These are phyloP conservation scores for Larix kaempferi DNA, from an alignment of 75 land plant species.

Conservation along the genomic window DNA sequence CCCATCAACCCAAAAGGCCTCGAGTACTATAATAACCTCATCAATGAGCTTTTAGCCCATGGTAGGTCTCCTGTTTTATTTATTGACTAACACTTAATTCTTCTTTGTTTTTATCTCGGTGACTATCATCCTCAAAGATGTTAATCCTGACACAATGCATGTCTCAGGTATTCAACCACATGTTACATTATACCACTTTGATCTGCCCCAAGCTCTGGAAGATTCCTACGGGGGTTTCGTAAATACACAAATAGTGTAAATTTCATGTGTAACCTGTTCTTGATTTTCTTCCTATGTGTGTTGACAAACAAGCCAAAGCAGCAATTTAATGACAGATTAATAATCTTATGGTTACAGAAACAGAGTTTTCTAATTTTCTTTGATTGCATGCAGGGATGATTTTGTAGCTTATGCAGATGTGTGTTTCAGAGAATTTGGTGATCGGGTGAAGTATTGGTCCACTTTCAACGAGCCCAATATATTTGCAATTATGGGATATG, in stretches of 20 bases:
- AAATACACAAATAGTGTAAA: slow-evolving; percentile 27
- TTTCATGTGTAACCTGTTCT: neutral
- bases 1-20: slow-evolving; percentile 23
- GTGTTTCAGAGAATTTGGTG: slow-evolving; percentile 44
- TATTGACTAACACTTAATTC: neutral
- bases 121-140: neutral
- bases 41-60: slow-evolving; percentile 18
- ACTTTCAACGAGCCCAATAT: slow-evolving; percentile 45
- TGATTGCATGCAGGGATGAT: slow-evolving; percentile 22
- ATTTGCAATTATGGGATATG: slow-evolving; percentile 19
- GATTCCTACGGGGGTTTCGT: slow-evolving; percentile 46
- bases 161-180: slow-evolving; percentile 42
- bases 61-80: slow-evolving; percentile 11
- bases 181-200: slow-evolving; percentile 35
- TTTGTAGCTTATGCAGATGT: slow-evolving; percentile 37
- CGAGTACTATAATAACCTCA: slow-evolving; percentile 32
- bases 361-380: neutral
- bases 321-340: too few relatives aligned
- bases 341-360: too few relatives aligned
- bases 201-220: slow-evolving; percentile 43
- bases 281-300: too few relatives aligned
- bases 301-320: too few relatives aligned
- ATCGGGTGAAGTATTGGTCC: slow-evolving; percentile 41
- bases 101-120: neutral
- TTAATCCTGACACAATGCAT: neutral